Evolutionary conservation across 331 rosid genomes (phyloP).

Genomic region (Telfairia occidentalis): DNA sequence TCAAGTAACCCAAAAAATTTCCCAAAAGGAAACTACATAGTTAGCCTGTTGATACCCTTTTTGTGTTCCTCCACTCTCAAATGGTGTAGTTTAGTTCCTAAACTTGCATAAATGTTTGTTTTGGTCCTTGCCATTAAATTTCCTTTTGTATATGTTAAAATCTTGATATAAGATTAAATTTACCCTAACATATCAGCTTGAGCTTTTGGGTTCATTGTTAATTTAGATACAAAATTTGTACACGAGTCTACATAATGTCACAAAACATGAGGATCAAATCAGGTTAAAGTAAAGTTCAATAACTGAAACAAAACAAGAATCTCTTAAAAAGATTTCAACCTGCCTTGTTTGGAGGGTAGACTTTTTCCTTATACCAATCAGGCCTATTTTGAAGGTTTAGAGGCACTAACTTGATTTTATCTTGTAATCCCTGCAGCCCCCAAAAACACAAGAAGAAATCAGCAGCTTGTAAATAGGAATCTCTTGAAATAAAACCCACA

Average conservation of each 20-base stretch:
- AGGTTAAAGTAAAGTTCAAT: not conserved
- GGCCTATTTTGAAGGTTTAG: constrained; percentile 22
- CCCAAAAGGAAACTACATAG: not conserved
- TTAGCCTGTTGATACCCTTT: not conserved
- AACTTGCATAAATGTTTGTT: not conserved
- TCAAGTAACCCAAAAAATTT: not conserved
- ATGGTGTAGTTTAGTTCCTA: not conserved
- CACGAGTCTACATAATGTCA: not conserved
- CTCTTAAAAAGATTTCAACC: not conserved
- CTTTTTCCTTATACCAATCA: constrained; percentile 30
- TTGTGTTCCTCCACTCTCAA: not conserved
- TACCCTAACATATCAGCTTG: too few species aligned
- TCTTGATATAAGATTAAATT: too few species aligned
- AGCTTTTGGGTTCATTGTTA: too few species aligned
- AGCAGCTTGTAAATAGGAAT: not conserved
- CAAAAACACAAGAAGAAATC: not conserved
- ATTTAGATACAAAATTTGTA: not conserved
- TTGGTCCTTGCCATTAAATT: not conserved
- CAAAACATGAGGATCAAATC: not conserved
- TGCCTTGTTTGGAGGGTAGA: constrained; percentile 10
- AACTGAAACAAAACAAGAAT: not conserved
- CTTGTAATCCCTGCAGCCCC: constrained; percentile 19
- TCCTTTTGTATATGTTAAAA: too few species aligned
- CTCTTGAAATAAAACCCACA: not conserved
- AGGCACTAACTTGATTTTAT: constrained; percentile 20